Conservation (phyloP, 2,329 filamentous ascomycete genomes). For the Myriangium duriaei region DNA sequence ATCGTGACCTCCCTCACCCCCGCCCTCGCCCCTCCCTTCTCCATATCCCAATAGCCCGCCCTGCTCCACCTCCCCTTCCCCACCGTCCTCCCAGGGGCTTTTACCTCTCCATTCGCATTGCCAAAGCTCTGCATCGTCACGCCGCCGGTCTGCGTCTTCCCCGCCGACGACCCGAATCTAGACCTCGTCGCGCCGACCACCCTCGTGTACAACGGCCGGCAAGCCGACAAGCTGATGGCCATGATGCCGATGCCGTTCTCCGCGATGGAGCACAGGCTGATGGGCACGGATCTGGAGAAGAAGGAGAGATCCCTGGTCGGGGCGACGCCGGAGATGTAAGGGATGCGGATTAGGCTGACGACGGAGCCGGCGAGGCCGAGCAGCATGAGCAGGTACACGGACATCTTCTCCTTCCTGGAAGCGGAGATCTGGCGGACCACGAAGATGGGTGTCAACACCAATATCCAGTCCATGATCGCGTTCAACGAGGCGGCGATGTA, state of each 20-base stretch:
- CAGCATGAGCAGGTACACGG: slow-evolving; percentile 7
- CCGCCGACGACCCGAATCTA: slow-evolving; percentile 1
- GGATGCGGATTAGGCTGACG: slow-evolving; percentile 11
- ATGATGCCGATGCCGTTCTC: slow-evolving; percentile 12
- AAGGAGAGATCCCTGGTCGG: slow-evolving; percentile 7
- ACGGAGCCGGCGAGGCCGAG: slow-evolving; percentile 9
- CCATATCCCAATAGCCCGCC: slow-evolving; percentile 5
- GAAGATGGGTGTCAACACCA: slow-evolving; percentile 6
- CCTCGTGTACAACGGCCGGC: slow-evolving; percentile 8
- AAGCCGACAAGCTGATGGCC: slow-evolving; percentile 6
- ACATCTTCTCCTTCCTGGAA: slow-evolving; percentile 10
- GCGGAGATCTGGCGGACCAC: slow-evolving; percentile 10
- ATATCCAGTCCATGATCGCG: slow-evolving; percentile 8
- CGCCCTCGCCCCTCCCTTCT: slow-evolving; percentile 1
- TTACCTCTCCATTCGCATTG: too few relatives aligned
- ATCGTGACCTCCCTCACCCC: slow-evolving; percentile 2
- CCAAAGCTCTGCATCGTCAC: not conserved
- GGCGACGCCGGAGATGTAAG: slow-evolving; percentile 6
- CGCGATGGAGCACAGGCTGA: slow-evolving; percentile 9
- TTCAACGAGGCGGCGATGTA: slow-evolving; percentile 10
- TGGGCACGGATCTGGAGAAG: slow-evolving; percentile 5
- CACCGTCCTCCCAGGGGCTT: too few relatives aligned
- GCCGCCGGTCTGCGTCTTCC: not conserved
- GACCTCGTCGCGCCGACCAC: slow-evolving; percentile 1
- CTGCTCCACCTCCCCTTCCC: slow-evolving; percentile 3